Evolutionary conservation across 2,329 filamentous ascomycete genomes (phyloP), one percentile per base, ranked within the genome.

Genomic region (Cladosporium phlei): DNA sequence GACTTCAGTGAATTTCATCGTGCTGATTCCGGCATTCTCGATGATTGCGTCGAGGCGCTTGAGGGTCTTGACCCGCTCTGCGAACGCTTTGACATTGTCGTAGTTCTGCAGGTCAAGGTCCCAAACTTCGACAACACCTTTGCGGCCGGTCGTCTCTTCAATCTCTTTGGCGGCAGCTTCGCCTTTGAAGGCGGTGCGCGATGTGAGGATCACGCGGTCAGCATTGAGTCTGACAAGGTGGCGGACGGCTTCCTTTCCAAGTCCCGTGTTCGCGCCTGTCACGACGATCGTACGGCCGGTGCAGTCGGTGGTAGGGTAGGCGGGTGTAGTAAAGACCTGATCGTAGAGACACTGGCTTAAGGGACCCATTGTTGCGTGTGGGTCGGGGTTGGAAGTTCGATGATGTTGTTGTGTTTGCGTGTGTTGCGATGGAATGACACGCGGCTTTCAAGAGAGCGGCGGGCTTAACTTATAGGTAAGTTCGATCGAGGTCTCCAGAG

Each of bases 241-340:
- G 1, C 61, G 60, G 1, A 69, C 66, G 5, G 72, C 68, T 58
- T 76, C 70, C 34, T 67, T 62, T 11, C 74, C 73, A 0, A 76
- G 64, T 3, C 72, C 73, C 5, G 63, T 59, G 46, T 76, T 76
- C 2, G 69, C 65, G 32, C 74, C 73, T 0, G 74, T 77, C 4
- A 77, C 67, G 22, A 77, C 68, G 46, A 73, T 59, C 4, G 61
- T 70, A 32, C 68, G 61, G 14, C 66, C 69, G 12, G 37, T 37
- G 44, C 43, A 50, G 32, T 39, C 35, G n/a, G 38, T 43, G 3
- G 24, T 47, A 2, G 53, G 49, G 3, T 49, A 39, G 6, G 17
- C 12, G 4, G 53, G 52, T 5, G 49, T 51, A 11, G 40, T 34
- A 16, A 54, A 52, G 1, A 52, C 22, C 30, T 55, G 52, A 19